Conservation (phyloP, 2,329 filamentous ascomycete species). For the Botrytis pseudocinerea region DNA sequence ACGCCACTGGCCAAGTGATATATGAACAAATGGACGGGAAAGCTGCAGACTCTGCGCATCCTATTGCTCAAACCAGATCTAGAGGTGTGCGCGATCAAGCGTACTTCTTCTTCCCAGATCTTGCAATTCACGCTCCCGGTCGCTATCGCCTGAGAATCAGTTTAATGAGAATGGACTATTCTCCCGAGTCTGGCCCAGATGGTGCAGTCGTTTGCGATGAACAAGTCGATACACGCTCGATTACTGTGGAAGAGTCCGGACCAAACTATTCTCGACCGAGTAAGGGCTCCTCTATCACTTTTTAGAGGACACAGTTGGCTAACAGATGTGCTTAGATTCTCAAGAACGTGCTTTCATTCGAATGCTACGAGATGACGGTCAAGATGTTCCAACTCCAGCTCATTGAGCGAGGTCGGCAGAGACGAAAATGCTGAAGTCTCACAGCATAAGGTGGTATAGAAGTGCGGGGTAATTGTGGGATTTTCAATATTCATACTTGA, state of each 20-base stretch:
- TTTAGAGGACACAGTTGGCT: constrained; percentile 21
- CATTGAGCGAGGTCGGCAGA: constrained; percentile 13
- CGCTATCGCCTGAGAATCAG: constrained; percentile 37
- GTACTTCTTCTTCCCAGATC: constrained; percentile 40
- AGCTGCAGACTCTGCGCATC: constrained; percentile 38
- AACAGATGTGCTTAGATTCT: constrained; percentile 31
- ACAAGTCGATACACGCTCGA: constrained; percentile 36
- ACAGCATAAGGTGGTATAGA: constrained; percentile 16
- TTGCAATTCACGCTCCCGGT: constrained; percentile 36
- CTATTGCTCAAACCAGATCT: constrained; percentile 29
- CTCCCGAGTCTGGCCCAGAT: constrained; percentile 29
- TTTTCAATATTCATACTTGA: background rate
- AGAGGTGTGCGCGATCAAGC: constrained; percentile 31
- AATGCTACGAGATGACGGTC: constrained; percentile 36
- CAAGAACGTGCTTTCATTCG: constrained; percentile 36
- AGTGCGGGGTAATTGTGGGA: constrained; percentile 13
- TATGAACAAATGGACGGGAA: constrained; percentile 36
- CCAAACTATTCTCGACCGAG: constrained; percentile 33
- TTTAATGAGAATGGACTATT: constrained; percentile 39
- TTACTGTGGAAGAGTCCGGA: constrained; percentile 33
- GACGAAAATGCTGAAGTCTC: constrained; percentile 9
- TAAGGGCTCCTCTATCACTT: constrained; percentile 26
- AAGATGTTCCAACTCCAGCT: constrained; percentile 28
- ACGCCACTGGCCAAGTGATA: constrained; percentile 34
- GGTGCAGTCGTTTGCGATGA: constrained; percentile 33